Percentiles rank a stretch among this genome's conserved stretches.
Evolutionary conservation across 1,284 basidiomycete species (phyloP).

Genomic region (Vanrija pseudolonga): DNA sequence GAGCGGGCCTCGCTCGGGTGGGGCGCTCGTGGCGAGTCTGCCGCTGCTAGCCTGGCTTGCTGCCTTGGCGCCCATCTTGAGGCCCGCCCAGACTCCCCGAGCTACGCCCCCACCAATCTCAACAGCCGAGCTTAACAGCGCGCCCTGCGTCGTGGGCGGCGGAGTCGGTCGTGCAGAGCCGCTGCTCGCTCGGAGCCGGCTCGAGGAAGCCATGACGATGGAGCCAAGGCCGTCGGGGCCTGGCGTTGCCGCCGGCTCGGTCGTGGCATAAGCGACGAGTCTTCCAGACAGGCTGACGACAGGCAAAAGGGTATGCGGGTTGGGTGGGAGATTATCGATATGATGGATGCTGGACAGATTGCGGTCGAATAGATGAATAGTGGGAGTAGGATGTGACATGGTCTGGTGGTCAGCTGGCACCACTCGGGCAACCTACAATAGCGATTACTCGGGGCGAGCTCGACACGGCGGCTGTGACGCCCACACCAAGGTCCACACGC

Average conservation of each 20-base stretch:
- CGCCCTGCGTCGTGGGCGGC: slow-evolving; percentile 17
- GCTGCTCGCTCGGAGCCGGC: slow-evolving; percentile 1
- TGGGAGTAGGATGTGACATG: slow-evolving; percentile 26
- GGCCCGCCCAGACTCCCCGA: slow-evolving; percentile 43
- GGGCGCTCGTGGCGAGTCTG: slow-evolving; percentile 37
- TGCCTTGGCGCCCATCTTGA: slow-evolving; percentile 41
- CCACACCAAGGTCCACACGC: slow-evolving; percentile 30
- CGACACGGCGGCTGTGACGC: slow-evolving; percentile 17
- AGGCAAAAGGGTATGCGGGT: slow-evolving; percentile 23
- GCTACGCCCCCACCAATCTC: slow-evolving; percentile 45
- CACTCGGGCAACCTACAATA: slow-evolving; percentile 22
- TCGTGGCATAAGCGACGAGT: slow-evolving; percentile 31
- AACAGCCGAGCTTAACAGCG: slow-evolving; percentile 35
- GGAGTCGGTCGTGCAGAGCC: not conserved
- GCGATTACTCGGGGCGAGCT: slow-evolving; percentile 23
- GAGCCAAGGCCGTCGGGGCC: slow-evolving; percentile 35
- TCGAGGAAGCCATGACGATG: slow-evolving; percentile 19
- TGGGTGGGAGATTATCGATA: slow-evolving; percentile 9
- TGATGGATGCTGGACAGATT: slow-evolving; percentile 16
- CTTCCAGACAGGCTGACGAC: slow-evolving; percentile 32
- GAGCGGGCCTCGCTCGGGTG: slow-evolving; percentile 20
- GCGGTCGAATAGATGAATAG: slow-evolving; percentile 26
- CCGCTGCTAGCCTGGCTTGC: slow-evolving; percentile 23
- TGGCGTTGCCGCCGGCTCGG: slow-evolving; percentile 21
- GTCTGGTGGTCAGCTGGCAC: slow-evolving; percentile 15